Conservation (phyloP, 169 alveolate species). For the Cytauxzoon felis region DNA sequence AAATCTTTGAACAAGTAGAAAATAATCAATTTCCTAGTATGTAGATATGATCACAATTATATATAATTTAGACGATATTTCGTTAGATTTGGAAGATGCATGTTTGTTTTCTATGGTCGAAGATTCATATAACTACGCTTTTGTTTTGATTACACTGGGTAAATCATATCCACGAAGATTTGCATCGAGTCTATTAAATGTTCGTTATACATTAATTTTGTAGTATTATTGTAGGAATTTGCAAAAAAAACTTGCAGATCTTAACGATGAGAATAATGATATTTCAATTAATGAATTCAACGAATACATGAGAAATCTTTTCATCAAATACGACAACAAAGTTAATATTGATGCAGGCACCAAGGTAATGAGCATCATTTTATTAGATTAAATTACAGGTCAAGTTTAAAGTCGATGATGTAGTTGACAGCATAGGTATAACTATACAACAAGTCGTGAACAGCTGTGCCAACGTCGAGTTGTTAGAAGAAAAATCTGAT, state of each 20-base stretch:
- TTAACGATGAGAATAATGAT: neutral
- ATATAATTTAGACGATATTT: neutral
- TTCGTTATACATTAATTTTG: neutral
- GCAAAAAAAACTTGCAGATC: neutral
- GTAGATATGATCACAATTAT: neutral
- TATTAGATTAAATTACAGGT: neutral
- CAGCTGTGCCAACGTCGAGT: slow-evolving; percentile 25
- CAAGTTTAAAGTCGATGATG: slow-evolving; percentile 11
- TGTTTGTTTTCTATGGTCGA: slow-evolving; percentile 4
- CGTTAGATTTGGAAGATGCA: neutral
- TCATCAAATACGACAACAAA: slow-evolving; percentile 17
- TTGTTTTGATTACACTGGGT: slow-evolving; percentile 13
- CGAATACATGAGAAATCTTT: neutral
- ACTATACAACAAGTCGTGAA: slow-evolving; percentile 16
- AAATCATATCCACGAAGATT: slow-evolving; percentile 40
- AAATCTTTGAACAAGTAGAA: too few species aligned
- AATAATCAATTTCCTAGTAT: too few species aligned
- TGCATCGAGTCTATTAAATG: slow-evolving; percentile 28
- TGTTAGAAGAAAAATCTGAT: slow-evolving; percentile 9
- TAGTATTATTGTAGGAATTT: slow-evolving; percentile 8
- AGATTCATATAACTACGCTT: neutral
- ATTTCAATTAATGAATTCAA: neutral
- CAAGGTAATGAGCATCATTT: neutral
- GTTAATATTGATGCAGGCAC: slow-evolving; percentile 16
- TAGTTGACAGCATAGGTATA: slow-evolving; percentile 5